These are phyloP conservation scores for Brettanomyces sp. DNA, from an alignment of 805 yeast genomes.

Conservation along the genomic window DNA sequence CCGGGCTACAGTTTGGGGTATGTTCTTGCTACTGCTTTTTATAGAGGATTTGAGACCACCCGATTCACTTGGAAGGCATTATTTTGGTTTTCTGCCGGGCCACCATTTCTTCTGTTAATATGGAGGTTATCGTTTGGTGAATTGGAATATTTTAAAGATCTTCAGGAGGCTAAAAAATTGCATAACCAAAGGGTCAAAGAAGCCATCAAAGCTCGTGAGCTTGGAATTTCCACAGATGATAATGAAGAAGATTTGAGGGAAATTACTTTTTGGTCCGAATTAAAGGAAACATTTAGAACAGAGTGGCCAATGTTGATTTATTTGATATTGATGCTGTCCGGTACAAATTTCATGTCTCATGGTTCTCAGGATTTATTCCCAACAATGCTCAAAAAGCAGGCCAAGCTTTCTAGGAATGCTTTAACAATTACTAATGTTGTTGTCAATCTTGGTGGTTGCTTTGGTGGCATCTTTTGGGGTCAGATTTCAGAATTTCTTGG, in stretches of 20 bases:
- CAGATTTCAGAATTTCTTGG: constrained; percentile 51
- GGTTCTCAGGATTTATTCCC: constrained; percentile 72
- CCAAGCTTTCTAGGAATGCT: constrained; percentile 33
- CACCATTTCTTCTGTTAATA: constrained; percentile 46
- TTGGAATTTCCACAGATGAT: not conserved
- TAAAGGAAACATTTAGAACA: constrained; percentile 29
- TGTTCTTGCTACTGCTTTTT: constrained; percentile 44
- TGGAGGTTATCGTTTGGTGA: constrained; percentile 57
- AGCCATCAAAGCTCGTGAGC: constrained; percentile 1
- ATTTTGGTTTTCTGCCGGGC: constrained; percentile 68
- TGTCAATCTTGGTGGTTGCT: constrained; percentile 57
- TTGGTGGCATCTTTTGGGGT: constrained; percentile 54
- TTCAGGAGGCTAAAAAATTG: constrained; percentile 17
- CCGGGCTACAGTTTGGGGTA: constrained; percentile 62
- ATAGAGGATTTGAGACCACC: constrained; percentile 41
- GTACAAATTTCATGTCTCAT: constrained; percentile 64
- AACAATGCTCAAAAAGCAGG: constrained; percentile 48
- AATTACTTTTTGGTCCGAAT: constrained; percentile 12
- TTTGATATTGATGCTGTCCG: constrained; percentile 53
- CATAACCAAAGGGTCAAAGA: constrained; percentile 12
- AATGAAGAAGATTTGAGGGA: constrained; percentile 6
- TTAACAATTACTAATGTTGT: constrained; percentile 54
- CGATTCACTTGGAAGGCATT: constrained; percentile 60
- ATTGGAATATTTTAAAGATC: constrained; percentile 39
- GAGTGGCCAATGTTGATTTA: constrained; percentile 58